A percentile compares a stretch with the other conserved stretches of the same genome.
phyloP scores from a whole-genome alignment of 352 stramenopile genomes.

The Phytophthora pluvialis region DNA sequence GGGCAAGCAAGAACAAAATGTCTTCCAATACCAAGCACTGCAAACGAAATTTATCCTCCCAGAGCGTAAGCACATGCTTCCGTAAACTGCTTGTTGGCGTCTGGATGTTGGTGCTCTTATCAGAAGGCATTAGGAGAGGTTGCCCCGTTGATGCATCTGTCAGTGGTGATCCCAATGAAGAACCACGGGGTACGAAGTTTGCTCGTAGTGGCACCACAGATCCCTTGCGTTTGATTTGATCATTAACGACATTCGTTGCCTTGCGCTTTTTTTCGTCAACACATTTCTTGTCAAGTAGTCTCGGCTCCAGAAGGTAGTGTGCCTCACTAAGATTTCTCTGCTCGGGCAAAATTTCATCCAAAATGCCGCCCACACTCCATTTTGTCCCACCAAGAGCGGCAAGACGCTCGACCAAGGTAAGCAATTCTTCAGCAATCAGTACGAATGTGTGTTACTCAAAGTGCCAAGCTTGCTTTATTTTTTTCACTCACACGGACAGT shows the following conservation, averaged over 20 bases:
- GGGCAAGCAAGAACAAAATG: constrained; percentile 51
- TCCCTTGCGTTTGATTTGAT: constrained; percentile 8
- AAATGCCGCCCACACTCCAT: constrained; percentile 41
- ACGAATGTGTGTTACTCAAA: neutral
- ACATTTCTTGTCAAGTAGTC: neutral
- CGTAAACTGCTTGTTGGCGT: constrained; percentile 4
- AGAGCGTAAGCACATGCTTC: constrained; percentile 41
- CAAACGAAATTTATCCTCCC: constrained; percentile 63
- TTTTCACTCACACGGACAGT: neutral
- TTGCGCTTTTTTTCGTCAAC: constrained; percentile 4
- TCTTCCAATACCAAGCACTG: constrained; percentile 48
- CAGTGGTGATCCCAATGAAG: neutral
- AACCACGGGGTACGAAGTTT: neutral
- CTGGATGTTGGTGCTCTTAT: neutral
- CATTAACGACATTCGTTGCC: neutral
- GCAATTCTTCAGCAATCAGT: constrained; percentile 6
- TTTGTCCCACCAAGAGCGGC: constrained; percentile 23
- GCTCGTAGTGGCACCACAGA: constrained; percentile 16
- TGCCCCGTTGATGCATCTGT: neutral
- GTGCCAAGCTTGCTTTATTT: neutral
- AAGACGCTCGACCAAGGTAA: constrained; percentile 29
- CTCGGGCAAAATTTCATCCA: constrained; percentile 43
- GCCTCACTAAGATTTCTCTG: constrained; percentile 38
- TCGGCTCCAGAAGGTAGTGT: constrained; percentile 18
- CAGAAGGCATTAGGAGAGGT: neutral